Evolutionary conservation across 202 grass and related monocot genomes (phyloP), one percentile per base, ranked within the genome.

Genomic region (Bolboschoenoplectus hybrid): DNA sequence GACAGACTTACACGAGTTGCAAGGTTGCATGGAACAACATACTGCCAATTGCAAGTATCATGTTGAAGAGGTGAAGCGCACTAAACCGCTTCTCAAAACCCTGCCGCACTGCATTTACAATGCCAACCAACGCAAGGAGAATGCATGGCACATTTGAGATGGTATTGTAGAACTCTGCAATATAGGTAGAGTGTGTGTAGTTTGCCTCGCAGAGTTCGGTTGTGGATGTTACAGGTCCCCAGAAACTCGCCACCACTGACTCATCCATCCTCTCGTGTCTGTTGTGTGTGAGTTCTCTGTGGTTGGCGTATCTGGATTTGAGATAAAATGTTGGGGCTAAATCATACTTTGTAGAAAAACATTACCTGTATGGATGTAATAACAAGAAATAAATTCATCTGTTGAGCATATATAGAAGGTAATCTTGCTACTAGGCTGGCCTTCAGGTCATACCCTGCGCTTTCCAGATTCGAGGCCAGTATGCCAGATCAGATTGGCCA

Each of bases 131-230:
- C 0, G 94, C 94, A 81, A 94, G 82, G 70, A 97, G 87, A 78
- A 97, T 75, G 55, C 91, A 94, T 0, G 94, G 91, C 20, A 85
- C 87, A 92, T 97, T 94, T 35, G 91, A 97, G 3, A 97, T 63
- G 38, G 94, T 97, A 57, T 97, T 97, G 90, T 85, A 97, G 88
- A 97, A 97, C 84, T 97, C 94, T 47, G 90, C 94, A 58, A 97
- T 97, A 9, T 97, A 97, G 26, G 90, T 84, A 6, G 94, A 97
- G 72, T 89, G 91, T 0, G 90, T 68, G 13, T 92, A 97, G 43
- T 97, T 97, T 36, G 91, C 85, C 91, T 97, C 94, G 19, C 94
- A 97, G 10, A 92, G 80, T 84, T 97, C 94, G 2, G n/a, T 89
- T 0, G 94, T 94, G 19, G 94, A 92, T 36, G 94, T 97, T 69